Evolutionary conservation across 2,329 filamentous ascomycete species (phyloP).

Genomic region (Grosmannia clavigera): DNA sequence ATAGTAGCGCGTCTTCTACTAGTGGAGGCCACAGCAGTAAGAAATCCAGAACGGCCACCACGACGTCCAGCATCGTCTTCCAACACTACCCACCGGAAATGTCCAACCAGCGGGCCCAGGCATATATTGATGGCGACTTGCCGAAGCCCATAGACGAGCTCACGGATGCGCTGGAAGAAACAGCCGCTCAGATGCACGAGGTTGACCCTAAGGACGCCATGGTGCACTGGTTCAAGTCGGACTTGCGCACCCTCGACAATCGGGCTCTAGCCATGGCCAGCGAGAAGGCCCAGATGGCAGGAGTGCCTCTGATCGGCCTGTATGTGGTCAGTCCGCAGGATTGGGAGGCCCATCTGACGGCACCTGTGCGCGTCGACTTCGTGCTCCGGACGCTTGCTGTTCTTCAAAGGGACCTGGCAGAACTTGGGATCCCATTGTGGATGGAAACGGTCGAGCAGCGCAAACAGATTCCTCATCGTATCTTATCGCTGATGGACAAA

Average conservation of each 20-base stretch:
- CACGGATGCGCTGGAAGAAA: constrained; percentile 46
- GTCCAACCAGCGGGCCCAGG: constrained; percentile 62
- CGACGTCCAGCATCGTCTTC: too few relatives aligned
- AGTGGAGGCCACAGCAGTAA: too few relatives aligned
- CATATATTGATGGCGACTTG: constrained; percentile 59
- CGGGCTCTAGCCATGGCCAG: constrained; percentile 55
- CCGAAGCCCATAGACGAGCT: constrained; percentile 63
- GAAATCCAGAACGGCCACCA: too few relatives aligned
- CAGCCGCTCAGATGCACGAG: constrained; percentile 36
- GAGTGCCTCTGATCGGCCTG: constrained; percentile 57
- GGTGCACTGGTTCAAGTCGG: constrained; percentile 85
- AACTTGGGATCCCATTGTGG: constrained; percentile 65
- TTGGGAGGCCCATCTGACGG: constrained; percentile 66
- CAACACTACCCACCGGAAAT: constrained; percentile 66
- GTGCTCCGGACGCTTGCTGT: constrained; percentile 58
- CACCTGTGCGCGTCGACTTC: constrained; percentile 67
- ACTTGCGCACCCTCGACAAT: constrained; percentile 65
- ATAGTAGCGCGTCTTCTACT: too few relatives aligned
- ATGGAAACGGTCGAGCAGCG: constrained; percentile 60
- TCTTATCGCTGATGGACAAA: constrained; percentile 52
- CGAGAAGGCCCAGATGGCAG: constrained; percentile 25
- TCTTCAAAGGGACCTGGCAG: constrained; percentile 52
- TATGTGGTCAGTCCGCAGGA: constrained; percentile 78
- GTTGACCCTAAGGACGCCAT: constrained; percentile 49
- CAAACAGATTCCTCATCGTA: constrained; percentile 43